Evolutionary conservation across 225 moss, liverwort and hornwort genomes (phyloP), one percentile per base, ranked within the genome.

Genomic region (Asterella californica): DNA sequence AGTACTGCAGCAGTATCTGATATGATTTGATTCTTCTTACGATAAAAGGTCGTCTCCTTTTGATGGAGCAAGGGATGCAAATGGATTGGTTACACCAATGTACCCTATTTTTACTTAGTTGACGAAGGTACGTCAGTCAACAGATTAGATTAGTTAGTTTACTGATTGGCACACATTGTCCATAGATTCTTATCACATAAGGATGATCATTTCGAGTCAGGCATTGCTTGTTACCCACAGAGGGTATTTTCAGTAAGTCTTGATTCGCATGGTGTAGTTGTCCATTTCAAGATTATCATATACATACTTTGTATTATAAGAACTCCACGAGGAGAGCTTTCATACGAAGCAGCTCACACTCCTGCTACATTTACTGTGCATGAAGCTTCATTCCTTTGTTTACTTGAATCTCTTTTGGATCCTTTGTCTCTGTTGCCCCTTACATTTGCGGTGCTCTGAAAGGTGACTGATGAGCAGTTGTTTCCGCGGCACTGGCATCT

Each of bases 181-280:
- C 57, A 76, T 76, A 76, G 75, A 76, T 57, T 76, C 75, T 76
- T 76, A n/a, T 50, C 53, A 17, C 18, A 33, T 52, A 54, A 74
- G 74, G 74, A 76, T 59, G 36, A 76, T 76, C 55, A n/a, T 76
- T 36, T 33, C 25, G 57, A 76, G 37, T 76, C 54, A 25, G 59
- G 75, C 36, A 38, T 76, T 76, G 75, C 75, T 76, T 59, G 75
- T 38, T 59, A 76, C 75, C 57, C 59, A 15, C 57, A 9, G 6
- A 10, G 59, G 37, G 75, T 76, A 38, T 59, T 76, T 76, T 76
- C 59, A 59, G 75, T 60, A 75, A 59, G 75, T 59, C 75, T 54
- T 76, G 57, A 76, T 60, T 76, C 36, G 59, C 59, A 59, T 2
- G 59, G 57, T 59, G 34, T 76, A 76, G 59, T 36, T 36, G 55